These are phyloP conservation scores for Mucor saturninus DNA, from an alignment of 371 early-diverging fungal species.

Conservation along the genomic window DNA sequence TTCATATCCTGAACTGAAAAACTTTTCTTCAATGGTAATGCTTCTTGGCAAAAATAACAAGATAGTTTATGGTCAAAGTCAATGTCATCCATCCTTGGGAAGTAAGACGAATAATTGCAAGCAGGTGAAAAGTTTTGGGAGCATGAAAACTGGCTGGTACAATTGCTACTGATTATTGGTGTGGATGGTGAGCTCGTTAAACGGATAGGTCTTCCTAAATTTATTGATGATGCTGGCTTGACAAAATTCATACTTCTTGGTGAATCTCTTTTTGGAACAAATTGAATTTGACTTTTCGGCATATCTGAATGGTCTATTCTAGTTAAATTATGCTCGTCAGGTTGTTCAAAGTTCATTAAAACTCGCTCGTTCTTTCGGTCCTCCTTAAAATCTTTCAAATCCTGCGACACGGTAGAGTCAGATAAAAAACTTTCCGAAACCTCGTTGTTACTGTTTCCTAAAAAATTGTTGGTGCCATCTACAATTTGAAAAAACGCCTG, in stretches of 20 bases:
- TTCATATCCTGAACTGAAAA: slow-evolving; percentile 5
- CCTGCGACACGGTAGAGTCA: neutral
- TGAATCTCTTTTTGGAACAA: neutral
- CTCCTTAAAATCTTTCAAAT: neutral
- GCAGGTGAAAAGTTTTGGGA: neutral
- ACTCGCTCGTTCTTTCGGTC: too few species aligned
- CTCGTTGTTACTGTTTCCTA: neutral
- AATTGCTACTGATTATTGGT: slow-evolving; percentile 1
- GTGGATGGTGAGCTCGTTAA: slow-evolving; percentile 17
- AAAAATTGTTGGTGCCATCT: neutral
- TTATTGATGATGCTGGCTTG: neutral
- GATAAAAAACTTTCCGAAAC: neutral
- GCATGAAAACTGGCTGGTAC: neutral
- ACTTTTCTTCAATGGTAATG: slow-evolving; percentile 5
- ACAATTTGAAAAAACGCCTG: slow-evolving; percentile 13
- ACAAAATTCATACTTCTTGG: neutral
- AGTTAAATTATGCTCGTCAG: neutral
- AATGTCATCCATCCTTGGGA: neutral
- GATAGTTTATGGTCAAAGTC: neutral
- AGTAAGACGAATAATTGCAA: slow-evolving; percentile 4
- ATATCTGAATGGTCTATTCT: neutral
- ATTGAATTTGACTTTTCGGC: neutral
- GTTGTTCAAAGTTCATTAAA: too few species aligned
- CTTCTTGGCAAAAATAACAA: slow-evolving; percentile 1
- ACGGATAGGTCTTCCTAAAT: neutral